phyloP scores from a whole-genome alignment of 148 eudicot species.

The Spergularia bocconei region DNA sequence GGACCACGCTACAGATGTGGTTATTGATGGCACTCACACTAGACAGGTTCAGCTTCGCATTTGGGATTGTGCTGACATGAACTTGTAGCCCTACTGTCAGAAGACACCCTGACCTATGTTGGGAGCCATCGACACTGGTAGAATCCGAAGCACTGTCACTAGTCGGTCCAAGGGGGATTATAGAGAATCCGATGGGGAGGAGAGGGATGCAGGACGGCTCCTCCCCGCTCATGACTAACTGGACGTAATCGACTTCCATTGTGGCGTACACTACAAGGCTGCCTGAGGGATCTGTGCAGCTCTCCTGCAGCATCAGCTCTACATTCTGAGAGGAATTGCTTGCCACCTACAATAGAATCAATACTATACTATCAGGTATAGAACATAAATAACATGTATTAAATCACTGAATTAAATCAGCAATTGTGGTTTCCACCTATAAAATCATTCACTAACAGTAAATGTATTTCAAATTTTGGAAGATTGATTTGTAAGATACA shows the following conservation, averaged over 20 bases:
- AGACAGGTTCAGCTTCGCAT: constrained; percentile 78
- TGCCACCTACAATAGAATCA: constrained; percentile 57
- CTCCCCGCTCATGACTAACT: constrained; percentile 78
- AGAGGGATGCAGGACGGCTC: constrained; percentile 85
- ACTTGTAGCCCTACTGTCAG: constrained; percentile 85
- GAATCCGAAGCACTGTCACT: neutral
- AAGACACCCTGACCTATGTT: constrained; percentile 46
- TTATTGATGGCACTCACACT: constrained; percentile 73
- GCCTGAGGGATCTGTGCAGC: constrained; percentile 91
- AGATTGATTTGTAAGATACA: neutral
- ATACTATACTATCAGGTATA: neutral
- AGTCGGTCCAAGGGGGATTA: constrained; percentile 39
- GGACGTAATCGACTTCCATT: constrained; percentile 78
- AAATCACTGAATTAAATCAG: neutral
- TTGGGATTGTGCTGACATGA: constrained; percentile 67
- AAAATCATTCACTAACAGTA: neutral
- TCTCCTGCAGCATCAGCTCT: constrained; percentile 94
- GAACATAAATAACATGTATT: constrained; percentile 11
- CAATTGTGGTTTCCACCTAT: no score
- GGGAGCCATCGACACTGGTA: neutral
- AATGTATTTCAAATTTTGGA: neutral
- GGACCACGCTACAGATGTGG: constrained; percentile 62
- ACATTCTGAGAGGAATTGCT: constrained; percentile 91
- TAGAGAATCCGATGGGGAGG: constrained; percentile 84
- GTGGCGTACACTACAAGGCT: constrained; percentile 82